Percentiles rank a stretch among this genome's conserved stretches.
These are phyloP conservation scores for Cladorrhinum samala DNA, from an alignment of 495 filamentous ascomycete genomes.

Conservation along the genomic window DNA sequence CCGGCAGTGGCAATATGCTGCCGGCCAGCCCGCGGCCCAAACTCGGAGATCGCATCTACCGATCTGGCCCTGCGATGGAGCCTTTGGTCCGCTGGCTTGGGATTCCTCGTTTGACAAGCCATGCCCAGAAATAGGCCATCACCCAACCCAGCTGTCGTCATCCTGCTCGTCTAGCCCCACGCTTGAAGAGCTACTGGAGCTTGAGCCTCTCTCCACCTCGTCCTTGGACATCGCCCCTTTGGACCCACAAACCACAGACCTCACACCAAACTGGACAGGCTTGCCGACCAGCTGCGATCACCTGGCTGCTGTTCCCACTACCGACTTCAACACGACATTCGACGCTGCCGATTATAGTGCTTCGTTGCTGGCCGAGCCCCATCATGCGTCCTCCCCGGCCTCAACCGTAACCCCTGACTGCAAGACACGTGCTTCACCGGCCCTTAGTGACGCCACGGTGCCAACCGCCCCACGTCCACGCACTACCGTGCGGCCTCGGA, in stretches of 20 bases:
- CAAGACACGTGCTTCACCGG: not conserved
- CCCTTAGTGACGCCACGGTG: not conserved
- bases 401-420: not conserved
- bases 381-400: not conserved
- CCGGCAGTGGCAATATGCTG: not conserved
- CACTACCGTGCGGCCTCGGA: not conserved
- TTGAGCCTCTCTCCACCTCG: not conserved
- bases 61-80: not conserved
- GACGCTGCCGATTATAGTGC: not conserved
- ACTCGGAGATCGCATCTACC: not conserved
- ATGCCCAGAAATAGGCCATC: not conserved
- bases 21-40: not conserved
- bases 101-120: not conserved
- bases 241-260: too few species aligned
- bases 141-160: not conserved
- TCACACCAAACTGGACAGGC: constrained; percentile 51
- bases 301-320: not conserved
- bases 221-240: too few species aligned
- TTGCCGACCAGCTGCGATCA: constrained; percentile 85
- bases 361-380: not conserved
- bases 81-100: not conserved
- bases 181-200: not conserved
- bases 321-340: not conserved
- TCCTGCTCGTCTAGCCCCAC: not conserved
- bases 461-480: not conserved